Conservation (phyloP, 768 basidiomycete species). For the Mycena latifolia region DNA sequence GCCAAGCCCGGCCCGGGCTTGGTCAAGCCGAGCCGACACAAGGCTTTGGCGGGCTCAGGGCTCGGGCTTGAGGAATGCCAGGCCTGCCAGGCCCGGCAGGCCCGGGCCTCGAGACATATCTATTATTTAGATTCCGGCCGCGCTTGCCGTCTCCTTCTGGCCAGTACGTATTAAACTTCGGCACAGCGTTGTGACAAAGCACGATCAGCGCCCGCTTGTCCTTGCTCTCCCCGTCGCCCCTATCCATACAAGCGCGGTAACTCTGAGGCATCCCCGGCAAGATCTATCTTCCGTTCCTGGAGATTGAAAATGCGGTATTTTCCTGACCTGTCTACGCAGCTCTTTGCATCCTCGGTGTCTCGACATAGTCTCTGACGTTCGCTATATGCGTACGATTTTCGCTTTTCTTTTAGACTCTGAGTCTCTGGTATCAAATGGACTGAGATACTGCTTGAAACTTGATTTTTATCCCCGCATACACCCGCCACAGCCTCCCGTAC, state of each 20-base stretch:
- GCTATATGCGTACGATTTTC: too few relatives aligned
- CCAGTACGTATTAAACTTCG: constrained; percentile 6
- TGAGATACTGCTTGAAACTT: constrained; percentile 1
- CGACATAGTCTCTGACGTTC: too few relatives aligned
- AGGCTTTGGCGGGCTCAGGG: constrained; percentile 14
- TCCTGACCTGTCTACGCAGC: constrained; percentile 42
- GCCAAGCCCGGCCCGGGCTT: background rate
- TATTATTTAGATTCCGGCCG: constrained; percentile 1
- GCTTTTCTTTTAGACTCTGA: too few relatives aligned
- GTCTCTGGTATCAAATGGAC: too few relatives aligned
- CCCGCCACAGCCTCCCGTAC: background rate
- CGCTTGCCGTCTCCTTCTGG: constrained; percentile 8
- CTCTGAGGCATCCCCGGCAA: constrained; percentile 1
- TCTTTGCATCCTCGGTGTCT: too few relatives aligned
- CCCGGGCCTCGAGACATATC: constrained; percentile 9
- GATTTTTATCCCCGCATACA: background rate
- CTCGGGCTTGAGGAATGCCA: constrained; percentile 11
- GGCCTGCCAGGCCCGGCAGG: constrained; percentile 10
- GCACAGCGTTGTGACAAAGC: constrained; percentile 11
- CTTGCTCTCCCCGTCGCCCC: constrained; percentile 1
- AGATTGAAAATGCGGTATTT: background rate
- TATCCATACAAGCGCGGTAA: background rate
- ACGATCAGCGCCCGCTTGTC: constrained; percentile 12
- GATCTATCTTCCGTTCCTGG: constrained; percentile 7
- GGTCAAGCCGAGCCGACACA: constrained; percentile 11